Evolutionary conservation across 2,329 filamentous ascomycete genomes (phyloP).

Genomic region (Cladophialophora exuberans): DNA sequence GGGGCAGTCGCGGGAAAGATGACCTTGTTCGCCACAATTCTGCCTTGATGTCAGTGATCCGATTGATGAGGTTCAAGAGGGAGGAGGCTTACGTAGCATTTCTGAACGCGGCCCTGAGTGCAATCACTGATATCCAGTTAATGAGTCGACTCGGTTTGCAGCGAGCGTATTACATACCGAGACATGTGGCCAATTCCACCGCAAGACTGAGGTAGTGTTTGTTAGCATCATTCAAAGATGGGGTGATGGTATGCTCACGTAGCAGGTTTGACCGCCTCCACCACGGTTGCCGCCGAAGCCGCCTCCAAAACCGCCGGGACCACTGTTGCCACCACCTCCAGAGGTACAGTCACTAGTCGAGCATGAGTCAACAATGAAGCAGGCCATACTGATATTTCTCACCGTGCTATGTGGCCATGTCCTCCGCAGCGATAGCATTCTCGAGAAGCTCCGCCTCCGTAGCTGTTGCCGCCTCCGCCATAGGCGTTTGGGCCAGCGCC

Average conservation of each 20-base stretch:
- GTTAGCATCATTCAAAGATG: slow-evolving; percentile 2
- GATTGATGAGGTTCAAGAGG: background rate
- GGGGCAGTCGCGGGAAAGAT: slow-evolving; percentile 94
- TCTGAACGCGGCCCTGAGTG: slow-evolving; percentile 81
- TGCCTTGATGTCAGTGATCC: slow-evolving; percentile 36
- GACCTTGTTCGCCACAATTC: slow-evolving; percentile 76
- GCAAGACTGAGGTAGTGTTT: slow-evolving; percentile 58
- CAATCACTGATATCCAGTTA: slow-evolving; percentile 74
- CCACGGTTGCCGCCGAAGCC: slow-evolving; percentile 49
- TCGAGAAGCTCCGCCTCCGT: slow-evolving; percentile 55
- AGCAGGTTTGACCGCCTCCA: slow-evolving; percentile 79
- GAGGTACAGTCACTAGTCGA: slow-evolving; percentile 49
- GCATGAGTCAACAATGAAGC: too few species aligned
- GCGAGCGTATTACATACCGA: slow-evolving; percentile 18
- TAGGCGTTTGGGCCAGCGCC: slow-evolving; percentile 51
- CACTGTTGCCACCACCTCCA: slow-evolving; percentile 54
- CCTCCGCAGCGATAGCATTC: slow-evolving; percentile 99
- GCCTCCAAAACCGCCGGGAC: slow-evolving; percentile 49
- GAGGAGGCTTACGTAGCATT: slow-evolving; percentile 79
- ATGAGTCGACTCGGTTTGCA: background rate
- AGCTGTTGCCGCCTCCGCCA: slow-evolving; percentile 50
- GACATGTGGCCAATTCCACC: slow-evolving; percentile 92
- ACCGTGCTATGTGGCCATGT: slow-evolving; percentile 86
- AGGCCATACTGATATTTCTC: slow-evolving; percentile 49
- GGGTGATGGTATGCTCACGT: slow-evolving; percentile 53